A percentile compares a stretch with the other conserved stretches of the same genome.
phyloP scores from a whole-genome alignment of 1,284 basidiomycete species.

The Leccinum variabile region DNA sequence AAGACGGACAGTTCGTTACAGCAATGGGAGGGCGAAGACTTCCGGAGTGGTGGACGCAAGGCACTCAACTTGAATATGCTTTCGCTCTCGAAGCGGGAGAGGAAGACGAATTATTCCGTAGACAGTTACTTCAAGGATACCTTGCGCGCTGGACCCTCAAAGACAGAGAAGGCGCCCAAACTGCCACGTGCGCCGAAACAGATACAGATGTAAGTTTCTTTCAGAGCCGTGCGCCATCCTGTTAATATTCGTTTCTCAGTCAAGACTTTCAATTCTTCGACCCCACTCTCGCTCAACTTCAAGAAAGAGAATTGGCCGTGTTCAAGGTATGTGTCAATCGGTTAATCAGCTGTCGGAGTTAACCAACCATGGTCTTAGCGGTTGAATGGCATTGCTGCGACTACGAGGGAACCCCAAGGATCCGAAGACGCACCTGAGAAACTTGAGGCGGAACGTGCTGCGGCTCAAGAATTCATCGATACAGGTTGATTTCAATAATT shows the following conservation, averaged over 20 bases:
- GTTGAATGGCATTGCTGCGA: conserved; percentile 75
- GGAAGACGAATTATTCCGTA: conserved; percentile 95
- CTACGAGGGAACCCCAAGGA: conserved; percentile 66
- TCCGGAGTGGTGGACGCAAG: conserved; percentile 71
- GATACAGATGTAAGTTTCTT: conserved; percentile 66
- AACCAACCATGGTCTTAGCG: conserved; percentile 38
- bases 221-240: not conserved
- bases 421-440: conserved; percentile 81
- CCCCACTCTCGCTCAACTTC: conserved; percentile 75
- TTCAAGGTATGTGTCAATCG: conserved; percentile 55
- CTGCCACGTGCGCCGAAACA: conserved; percentile 89
- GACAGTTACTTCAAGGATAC: conserved; percentile 95
- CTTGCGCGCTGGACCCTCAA: conserved; percentile 75
- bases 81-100: conserved; percentile 92
- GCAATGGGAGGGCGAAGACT: conserved; percentile 98
- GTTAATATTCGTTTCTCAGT: conserved; percentile 41
- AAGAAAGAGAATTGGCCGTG: conserved; percentile 85
- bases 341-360: not conserved
- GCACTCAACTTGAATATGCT: conserved; percentile 78
- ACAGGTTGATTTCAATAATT: conserved; percentile 47
- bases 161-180: conserved; percentile 83
- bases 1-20: conserved; percentile 88
- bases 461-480: conserved; percentile 87
- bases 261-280: conserved; percentile 99
- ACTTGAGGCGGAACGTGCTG: conserved; percentile 78